These are phyloP conservation scores for Paxillus ammoniavirescens DNA, from an alignment of 768 basidiomycete genomes.

Conservation along the genomic window DNA sequence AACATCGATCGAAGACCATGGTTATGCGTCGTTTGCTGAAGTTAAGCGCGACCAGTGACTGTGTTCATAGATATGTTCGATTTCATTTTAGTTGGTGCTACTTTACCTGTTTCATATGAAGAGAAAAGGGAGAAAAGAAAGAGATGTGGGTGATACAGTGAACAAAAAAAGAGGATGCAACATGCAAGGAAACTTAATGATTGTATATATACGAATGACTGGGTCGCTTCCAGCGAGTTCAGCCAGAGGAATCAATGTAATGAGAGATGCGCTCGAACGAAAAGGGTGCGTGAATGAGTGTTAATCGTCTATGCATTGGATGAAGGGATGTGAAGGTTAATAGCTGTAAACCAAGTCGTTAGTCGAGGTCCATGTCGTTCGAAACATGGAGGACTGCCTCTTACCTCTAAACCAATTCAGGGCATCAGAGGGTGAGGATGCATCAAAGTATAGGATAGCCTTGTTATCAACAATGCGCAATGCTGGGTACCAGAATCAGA, in stretches of 20 bases:
- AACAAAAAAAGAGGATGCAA: slow-evolving; percentile 30
- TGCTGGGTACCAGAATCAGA: slow-evolving; percentile 40
- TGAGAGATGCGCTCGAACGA: slow-evolving; percentile 6
- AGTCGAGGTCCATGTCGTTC: background rate
- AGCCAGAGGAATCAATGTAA: slow-evolving; percentile 4
- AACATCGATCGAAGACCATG: too few species aligned
- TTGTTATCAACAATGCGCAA: slow-evolving; percentile 90
- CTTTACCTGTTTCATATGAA: slow-evolving; percentile 23
- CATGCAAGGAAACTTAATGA: slow-evolving; percentile 32
- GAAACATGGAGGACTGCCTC: slow-evolving; percentile 8
- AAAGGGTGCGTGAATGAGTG: slow-evolving; percentile 5
- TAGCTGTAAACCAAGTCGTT: slow-evolving; percentile 47
- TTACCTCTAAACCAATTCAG: slow-evolving; percentile 89
- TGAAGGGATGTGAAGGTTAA: slow-evolving; percentile 85
- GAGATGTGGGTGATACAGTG: slow-evolving; percentile 32
- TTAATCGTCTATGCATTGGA: slow-evolving; percentile 59
- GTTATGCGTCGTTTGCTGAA: background rate
- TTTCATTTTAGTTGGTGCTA: slow-evolving; percentile 17
- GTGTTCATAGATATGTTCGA: background rate
- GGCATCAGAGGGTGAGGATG: slow-evolving; percentile 79
- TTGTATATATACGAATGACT: slow-evolving; percentile 33
- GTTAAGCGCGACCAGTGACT: background rate
- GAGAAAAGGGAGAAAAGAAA: slow-evolving; percentile 3
- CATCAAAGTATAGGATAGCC: slow-evolving; percentile 87
- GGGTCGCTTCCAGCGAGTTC: slow-evolving; percentile 18